Conservation (phyloP, 106 monocot species). For the Iris macrosiphon region DNA sequence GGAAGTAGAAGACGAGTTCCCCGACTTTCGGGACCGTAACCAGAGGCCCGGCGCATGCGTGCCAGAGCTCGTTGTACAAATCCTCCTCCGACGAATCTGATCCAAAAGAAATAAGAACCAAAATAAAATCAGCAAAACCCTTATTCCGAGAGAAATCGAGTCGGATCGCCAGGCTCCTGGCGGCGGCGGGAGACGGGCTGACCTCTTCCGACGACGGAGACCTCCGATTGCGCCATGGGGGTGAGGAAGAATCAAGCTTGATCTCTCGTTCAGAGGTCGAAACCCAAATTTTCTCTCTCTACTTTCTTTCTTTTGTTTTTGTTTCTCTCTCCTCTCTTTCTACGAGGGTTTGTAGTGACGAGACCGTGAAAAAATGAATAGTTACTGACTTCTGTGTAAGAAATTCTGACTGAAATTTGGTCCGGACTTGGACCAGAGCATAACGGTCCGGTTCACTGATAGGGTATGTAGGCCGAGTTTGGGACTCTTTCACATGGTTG, state of each 20-base stretch:
- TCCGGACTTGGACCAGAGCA: too few relatives aligned
- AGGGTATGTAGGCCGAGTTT: too few relatives aligned
- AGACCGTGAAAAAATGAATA: too few relatives aligned
- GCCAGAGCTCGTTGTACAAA: constrained; percentile 83
- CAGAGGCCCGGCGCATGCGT: constrained; percentile 88
- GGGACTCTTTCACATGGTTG: too few relatives aligned
- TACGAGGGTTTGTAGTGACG: too few relatives aligned
- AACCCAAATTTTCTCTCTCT: background rate
- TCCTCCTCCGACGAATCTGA: constrained; percentile 46
- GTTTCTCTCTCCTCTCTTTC: background rate
- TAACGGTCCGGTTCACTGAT: too few relatives aligned
- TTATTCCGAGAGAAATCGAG: background rate
- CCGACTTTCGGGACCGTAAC: constrained; percentile 67
- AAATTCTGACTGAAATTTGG: too few relatives aligned
- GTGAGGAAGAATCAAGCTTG: too few relatives aligned
- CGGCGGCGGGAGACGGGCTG: background rate
- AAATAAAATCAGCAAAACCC: background rate
- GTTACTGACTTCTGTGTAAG: too few relatives aligned
- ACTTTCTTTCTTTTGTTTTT: background rate
- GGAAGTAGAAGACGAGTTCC: constrained; percentile 88
- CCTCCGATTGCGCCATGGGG: constrained; percentile 13
- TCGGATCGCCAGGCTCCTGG: background rate
- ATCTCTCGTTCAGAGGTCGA: background rate
- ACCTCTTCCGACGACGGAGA: constrained; percentile 2
- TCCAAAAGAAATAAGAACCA: background rate